Percentiles rank a stretch among this genome's conserved stretches.
Evolutionary conservation across 73 alveolate species (phyloP).

Genomic region (Blepharisma stoltei): DNA sequence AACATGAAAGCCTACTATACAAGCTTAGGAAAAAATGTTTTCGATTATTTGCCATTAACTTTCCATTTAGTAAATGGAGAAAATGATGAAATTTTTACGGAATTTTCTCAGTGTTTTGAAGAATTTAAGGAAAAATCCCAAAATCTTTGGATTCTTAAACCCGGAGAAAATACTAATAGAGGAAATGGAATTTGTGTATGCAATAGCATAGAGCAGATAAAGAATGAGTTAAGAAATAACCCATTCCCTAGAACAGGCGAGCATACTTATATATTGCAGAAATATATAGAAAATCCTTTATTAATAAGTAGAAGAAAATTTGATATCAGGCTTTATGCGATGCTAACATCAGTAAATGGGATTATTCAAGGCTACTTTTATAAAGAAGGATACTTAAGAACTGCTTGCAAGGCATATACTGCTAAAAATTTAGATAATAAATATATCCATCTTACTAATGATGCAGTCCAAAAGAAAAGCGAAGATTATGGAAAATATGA

Average conservation of each 20-base stretch:
- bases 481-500: slow-evolving; percentile 81
- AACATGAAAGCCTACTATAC: slow-evolving; percentile 75
- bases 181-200: slow-evolving; percentile 69
- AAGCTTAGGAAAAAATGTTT: slow-evolving; percentile 56
- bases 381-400: slow-evolving; percentile 84
- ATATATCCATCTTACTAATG: slow-evolving; percentile 85
- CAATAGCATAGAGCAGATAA: slow-evolving; percentile 38
- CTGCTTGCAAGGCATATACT: slow-evolving; percentile 72
- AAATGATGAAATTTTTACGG: slow-evolving; percentile 49
- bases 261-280: slow-evolving; percentile 67
- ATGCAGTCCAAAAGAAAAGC: slow-evolving; percentile 76
- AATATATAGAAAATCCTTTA: slow-evolving; percentile 85
- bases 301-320: slow-evolving; percentile 80
- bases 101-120: slow-evolving; percentile 44
- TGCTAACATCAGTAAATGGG: slow-evolving; percentile 68
- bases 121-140: slow-evolving; percentile 34
- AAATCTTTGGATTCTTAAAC: slow-evolving; percentile 83
- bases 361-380: slow-evolving; percentile 83
- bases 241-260: slow-evolving; percentile 31
- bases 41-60: slow-evolving; percentile 69
- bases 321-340: slow-evolving; percentile 78
- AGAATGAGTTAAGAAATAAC: slow-evolving; percentile 28
- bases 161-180: slow-evolving; percentile 90
- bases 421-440: slow-evolving; percentile 68
- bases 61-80: slow-evolving; percentile 68